Evolutionary conservation across 371 early-diverging fungal genomes (phyloP).

Genomic region (Saksenaea vasiformis): DNA sequence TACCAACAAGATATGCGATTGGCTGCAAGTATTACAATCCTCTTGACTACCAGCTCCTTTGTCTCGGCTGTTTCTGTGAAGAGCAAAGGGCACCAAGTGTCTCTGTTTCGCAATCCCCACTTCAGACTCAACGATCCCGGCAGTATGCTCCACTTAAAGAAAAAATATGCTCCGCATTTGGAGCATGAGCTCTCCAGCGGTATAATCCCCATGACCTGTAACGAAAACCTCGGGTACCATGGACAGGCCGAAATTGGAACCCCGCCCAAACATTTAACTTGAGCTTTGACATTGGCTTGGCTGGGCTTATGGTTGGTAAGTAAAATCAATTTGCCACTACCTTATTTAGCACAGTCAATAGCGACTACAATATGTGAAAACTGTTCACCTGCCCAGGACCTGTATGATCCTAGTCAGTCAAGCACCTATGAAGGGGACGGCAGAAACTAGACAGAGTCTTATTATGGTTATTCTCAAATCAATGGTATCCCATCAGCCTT

Average conservation of each 20-base stretch:
- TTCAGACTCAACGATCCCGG: conserved; percentile 16
- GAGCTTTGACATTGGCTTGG: conserved; percentile 74
- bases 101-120: conserved; percentile 17
- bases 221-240: conserved; percentile 47
- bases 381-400: conserved; percentile 8
- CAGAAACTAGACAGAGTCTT: conserved; percentile 34
- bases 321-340: neutral
- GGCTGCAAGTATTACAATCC: conserved; percentile 1
- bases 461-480: conserved; percentile 44
- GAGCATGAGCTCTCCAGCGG: neutral
- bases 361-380: conserved; percentile 13
- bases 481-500: conserved; percentile 32
- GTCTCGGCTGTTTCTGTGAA: conserved; percentile 7
- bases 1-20: conserved; percentile 7
- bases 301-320: conserved; percentile 59
- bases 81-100: neutral
- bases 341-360: neutral
- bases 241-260: conserved; percentile 63
- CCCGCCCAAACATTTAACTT: conserved; percentile 66
- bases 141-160: conserved; percentile 3
- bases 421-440: conserved; percentile 26
- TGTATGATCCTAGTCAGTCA: conserved; percentile 21
- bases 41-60: conserved; percentile 10
- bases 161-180: neutral
- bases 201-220: conserved; percentile 16